Evolutionary conservation across 352 stramenopile genomes (phyloP).

Genomic region (Hyaloperonospora brassicae): DNA sequence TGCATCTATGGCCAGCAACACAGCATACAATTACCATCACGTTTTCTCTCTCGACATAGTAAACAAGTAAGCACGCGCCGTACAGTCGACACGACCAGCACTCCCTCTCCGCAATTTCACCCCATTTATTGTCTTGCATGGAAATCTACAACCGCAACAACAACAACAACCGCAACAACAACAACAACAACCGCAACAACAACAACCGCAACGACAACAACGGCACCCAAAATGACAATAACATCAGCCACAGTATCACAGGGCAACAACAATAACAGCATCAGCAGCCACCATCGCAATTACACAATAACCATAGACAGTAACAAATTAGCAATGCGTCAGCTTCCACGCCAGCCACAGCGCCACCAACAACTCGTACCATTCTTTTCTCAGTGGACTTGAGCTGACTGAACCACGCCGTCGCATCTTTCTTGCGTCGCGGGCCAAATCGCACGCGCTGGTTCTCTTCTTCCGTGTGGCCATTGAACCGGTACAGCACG

Average conservation of each 20-base stretch:
- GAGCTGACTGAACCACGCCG: constrained; percentile 62
- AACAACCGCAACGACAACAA: not conserved
- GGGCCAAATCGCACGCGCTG: constrained; percentile 63
- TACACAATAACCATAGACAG: no score
- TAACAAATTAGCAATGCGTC: not conserved
- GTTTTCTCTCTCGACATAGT: not conserved
- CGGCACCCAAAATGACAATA: not conserved
- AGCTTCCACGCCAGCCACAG: no score
- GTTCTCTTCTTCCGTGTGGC: constrained; percentile 66
- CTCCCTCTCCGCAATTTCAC: constrained; percentile 64
- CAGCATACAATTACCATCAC: not conserved
- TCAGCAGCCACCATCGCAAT: no score
- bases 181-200: not conserved
- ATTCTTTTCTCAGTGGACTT: constrained; percentile 84
- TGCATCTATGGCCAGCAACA: constrained; percentile 32
- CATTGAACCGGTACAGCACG: constrained; percentile 70
- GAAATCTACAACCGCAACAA: constrained; percentile 38
- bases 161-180: not conserved
- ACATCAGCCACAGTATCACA: no score
- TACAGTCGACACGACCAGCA: constrained; percentile 68
- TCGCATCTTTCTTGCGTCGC: constrained; percentile 59
- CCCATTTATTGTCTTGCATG: constrained; percentile 83
- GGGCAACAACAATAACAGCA: no score
- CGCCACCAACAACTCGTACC: constrained; percentile 19
- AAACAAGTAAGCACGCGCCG: constrained; percentile 5